Percentiles rank a stretch among this genome's conserved stretches.
phyloP scores from a whole-genome alignment of 2,329 filamentous ascomycete species.

The Pseudogymnoascus destructans region DNA sequence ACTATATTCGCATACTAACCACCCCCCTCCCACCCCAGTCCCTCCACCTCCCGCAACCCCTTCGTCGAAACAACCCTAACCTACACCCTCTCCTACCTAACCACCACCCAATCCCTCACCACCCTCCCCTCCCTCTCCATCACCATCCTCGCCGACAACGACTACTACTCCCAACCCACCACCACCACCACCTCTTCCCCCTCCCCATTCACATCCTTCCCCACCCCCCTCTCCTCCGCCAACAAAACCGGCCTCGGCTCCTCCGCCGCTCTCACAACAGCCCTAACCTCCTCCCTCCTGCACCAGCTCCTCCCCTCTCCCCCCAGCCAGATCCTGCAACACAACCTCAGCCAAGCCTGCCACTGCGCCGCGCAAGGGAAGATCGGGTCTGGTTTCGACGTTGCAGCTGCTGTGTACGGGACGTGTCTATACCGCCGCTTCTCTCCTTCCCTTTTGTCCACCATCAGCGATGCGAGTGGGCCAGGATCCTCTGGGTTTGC shows the following conservation, averaged over 20 bases:
- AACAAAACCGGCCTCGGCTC: constrained; percentile 96
- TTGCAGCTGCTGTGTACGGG: constrained; percentile 84
- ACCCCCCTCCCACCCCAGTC: constrained; percentile 22
- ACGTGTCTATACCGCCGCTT: constrained; percentile 89
- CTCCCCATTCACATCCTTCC: constrained; percentile 62
- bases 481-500: constrained; percentile 58
- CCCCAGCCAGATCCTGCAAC: constrained; percentile 45
- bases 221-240: constrained; percentile 59
- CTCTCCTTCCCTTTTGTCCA: constrained; percentile 59
- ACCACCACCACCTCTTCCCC: constrained; percentile 25
- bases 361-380: constrained; percentile 97
- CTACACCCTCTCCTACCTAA: constrained; percentile 76
- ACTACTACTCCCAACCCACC: constrained; percentile 77
- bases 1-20: constrained; percentile 13
- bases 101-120: constrained; percentile 29
- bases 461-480: constrained; percentile 51
- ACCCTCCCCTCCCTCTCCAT: constrained; percentile 40
- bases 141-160: constrained; percentile 85
- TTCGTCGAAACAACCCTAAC: constrained; percentile 87
- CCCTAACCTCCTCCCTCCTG: constrained; percentile 66
- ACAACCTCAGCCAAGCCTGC: constrained; percentile 86
- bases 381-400: constrained; percentile 89
- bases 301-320: constrained; percentile 53
- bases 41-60: constrained; percentile 48
- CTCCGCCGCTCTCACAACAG: constrained; percentile 83